A percentile compares a stretch with the other conserved stretches of the same genome.
These are phyloP conservation scores for Trichoderma koningiopsis DNA, from an alignment of 2,329 filamentous ascomycete species.

Conservation along the genomic window DNA sequence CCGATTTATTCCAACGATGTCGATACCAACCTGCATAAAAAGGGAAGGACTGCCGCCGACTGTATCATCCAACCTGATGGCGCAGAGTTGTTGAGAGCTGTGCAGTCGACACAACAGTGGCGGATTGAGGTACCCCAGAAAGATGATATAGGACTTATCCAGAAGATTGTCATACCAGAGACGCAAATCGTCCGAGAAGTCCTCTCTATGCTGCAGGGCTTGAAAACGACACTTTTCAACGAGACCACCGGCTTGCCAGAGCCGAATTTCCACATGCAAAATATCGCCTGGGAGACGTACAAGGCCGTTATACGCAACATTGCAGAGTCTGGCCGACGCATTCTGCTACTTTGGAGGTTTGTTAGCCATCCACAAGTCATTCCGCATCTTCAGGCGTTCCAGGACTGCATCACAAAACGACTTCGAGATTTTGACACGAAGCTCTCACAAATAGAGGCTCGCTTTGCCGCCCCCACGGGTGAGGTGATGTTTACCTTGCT, in stretches of 20 bases:
- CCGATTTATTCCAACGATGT: constrained; percentile 38
- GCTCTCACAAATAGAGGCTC: constrained; percentile 62
- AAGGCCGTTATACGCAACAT: constrained; percentile 51
- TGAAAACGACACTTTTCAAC: constrained; percentile 72
- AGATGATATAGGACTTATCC: constrained; percentile 38
- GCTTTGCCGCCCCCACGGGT: constrained; percentile 56
- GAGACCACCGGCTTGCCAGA: constrained; percentile 41
- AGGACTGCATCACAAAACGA: constrained; percentile 60
- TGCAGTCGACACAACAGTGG: constrained; percentile 43
- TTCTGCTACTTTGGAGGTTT: constrained; percentile 51
- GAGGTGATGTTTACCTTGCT: constrained; percentile 68
- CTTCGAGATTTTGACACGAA: constrained; percentile 60
- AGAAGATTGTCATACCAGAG: constrained; percentile 63
- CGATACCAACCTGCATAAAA: constrained; percentile 16
- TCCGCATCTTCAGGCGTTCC: constrained; percentile 71
- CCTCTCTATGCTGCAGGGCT: constrained; percentile 81
- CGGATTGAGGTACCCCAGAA: constrained; percentile 39
- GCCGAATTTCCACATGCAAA: constrained; percentile 48
- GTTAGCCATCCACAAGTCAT: constrained; percentile 48
- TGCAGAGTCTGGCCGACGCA: constrained; percentile 49
- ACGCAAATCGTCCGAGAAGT: constrained; percentile 73
- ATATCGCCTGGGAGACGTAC: constrained; percentile 54
- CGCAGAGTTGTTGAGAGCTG: constrained; percentile 35
- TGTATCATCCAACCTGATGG: constrained; percentile 43
- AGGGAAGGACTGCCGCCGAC: constrained; percentile 34